Conservation (phyloP, 2,329 filamentous ascomycete genomes). For the Nannizzia gypsea region DNA sequence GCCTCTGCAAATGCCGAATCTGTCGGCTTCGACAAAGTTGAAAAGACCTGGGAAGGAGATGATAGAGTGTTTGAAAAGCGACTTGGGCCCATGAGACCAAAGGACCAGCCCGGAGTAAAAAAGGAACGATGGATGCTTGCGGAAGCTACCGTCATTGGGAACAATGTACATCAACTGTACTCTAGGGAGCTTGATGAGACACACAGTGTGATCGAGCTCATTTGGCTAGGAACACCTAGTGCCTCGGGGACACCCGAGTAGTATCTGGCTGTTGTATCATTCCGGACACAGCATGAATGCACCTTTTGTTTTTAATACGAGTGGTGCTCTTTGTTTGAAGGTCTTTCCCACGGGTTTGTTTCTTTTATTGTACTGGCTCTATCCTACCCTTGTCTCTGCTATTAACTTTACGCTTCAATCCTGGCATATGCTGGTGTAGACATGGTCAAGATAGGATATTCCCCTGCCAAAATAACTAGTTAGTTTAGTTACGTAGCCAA, state of each 20-base stretch:
- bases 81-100: constrained; percentile 30
- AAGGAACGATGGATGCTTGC: constrained; percentile 33
- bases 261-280: background rate
- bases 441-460: no score
- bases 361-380: background rate
- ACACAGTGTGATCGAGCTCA: constrained; percentile 34
- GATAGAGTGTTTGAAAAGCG: constrained; percentile 30
- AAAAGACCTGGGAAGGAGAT: constrained; percentile 36
- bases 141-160: constrained; percentile 30
- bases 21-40: constrained; percentile 33
- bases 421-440: no score
- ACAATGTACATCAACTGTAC: constrained; percentile 35
- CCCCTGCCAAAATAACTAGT: background rate
- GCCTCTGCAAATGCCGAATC: constrained; percentile 26
- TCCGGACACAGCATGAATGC: background rate
- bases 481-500: no score
- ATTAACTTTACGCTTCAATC: no score
- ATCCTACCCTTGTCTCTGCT: background rate
- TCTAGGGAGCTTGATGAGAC: constrained; percentile 29
- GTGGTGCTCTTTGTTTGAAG: background rate
- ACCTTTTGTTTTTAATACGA: background rate
- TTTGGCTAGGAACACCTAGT: constrained; percentile 25
- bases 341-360: background rate
- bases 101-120: constrained; percentile 28
- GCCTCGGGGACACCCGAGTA: background rate